These are phyloP conservation scores for Panellus pusillus DNA, from an alignment of 768 basidiomycete species.

Conservation along the genomic window DNA sequence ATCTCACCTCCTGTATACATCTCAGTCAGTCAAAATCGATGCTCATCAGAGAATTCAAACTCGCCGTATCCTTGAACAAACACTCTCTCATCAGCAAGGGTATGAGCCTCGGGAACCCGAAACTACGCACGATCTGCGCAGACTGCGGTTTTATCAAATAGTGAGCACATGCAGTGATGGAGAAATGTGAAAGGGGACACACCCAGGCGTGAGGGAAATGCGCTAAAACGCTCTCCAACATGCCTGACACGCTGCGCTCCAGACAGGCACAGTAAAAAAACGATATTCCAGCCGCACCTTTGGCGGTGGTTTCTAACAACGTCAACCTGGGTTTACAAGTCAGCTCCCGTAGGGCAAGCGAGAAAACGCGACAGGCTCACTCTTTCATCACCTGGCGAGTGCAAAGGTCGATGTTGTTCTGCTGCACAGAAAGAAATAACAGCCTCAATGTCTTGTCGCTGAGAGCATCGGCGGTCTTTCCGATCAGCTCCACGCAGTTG, in stretches of 20 bases:
- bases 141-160: background rate
- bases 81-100: background rate
- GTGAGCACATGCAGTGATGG: background rate
- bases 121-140: background rate
- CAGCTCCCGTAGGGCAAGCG: background rate
- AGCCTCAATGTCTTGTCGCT: background rate
- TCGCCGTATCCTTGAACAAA: background rate
- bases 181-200: background rate
- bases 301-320: background rate
- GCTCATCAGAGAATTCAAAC: background rate
- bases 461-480: constrained; percentile 1
- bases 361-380: background rate
- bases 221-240: background rate
- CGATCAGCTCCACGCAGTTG: background rate
- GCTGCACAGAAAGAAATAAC: background rate
- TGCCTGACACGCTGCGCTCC: background rate
- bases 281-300: background rate
- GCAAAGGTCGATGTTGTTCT: constrained; percentile 2
- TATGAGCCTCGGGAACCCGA: background rate
- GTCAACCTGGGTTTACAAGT: background rate
- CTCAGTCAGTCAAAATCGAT: background rate
- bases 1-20: background rate
- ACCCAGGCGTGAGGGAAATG: constrained; percentile 2
- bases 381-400: background rate
- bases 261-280: background rate